Evolutionary conservation across 176 grass and related monocot species (phyloP).

Genomic region (Oryza meyeriana): DNA sequence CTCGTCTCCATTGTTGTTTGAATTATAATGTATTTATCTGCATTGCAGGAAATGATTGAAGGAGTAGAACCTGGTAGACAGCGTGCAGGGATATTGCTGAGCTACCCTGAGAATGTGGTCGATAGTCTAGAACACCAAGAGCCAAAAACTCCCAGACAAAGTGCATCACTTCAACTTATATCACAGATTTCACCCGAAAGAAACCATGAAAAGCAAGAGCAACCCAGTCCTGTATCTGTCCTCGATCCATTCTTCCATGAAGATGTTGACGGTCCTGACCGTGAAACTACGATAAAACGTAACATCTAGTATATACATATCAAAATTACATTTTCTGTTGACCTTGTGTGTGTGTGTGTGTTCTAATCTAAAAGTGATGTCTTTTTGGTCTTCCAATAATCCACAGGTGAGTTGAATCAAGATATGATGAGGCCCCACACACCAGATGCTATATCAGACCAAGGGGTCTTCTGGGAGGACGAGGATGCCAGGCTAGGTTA

Average conservation of each 20-base stretch:
- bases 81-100: background rate
- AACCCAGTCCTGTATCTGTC: conserved; percentile 50
- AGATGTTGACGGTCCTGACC: conserved; percentile 14
- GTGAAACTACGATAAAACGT: conserved; percentile 28
- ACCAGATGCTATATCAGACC: conserved; percentile 1
- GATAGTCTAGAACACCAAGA: conserved; percentile 28
- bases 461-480: conserved; percentile 38
- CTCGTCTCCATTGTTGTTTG: background rate
- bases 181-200: conserved; percentile 25
- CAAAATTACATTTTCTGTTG: conserved; percentile 2
- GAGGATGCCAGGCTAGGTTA: conserved; percentile 38
- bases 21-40: conserved; percentile 17
- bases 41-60: conserved; percentile 31
- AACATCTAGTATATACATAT: conserved; percentile 2
- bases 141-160: conserved; percentile 27
- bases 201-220: conserved; percentile 46
- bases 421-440: conserved; percentile 8
- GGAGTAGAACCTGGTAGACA: conserved; percentile 3
- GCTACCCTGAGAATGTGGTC: conserved; percentile 20
- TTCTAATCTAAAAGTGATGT: background rate
- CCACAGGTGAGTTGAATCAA: conserved; percentile 34
- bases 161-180: background rate
- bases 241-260: conserved; percentile 49
- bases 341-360: background rate
- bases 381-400: conserved; percentile 30